A percentile compares a stretch with the other conserved stretches of the same genome.
Conservation (phyloP, 805 yeast species). For the Phaffomyces opuntiae region DNA sequence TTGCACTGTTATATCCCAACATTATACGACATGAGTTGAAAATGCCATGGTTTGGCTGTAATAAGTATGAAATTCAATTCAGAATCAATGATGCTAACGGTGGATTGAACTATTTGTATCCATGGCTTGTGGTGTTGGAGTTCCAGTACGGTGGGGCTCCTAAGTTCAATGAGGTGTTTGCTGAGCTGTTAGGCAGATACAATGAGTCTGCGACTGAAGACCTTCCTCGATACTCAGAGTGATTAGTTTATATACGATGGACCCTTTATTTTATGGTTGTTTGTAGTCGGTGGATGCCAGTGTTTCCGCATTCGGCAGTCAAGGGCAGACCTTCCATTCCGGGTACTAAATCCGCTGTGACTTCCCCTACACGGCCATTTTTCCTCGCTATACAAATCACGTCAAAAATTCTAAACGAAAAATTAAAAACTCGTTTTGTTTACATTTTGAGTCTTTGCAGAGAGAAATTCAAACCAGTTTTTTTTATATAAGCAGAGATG, state of each 20-base stretch:
- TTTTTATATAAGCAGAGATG: slow-evolving; percentile 8
- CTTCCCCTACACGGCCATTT: neutral
- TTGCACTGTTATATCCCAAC: slow-evolving; percentile 30
- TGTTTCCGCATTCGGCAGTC: slow-evolving; percentile 6
- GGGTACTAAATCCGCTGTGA: neutral
- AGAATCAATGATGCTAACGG: slow-evolving; percentile 27
- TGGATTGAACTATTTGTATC: slow-evolving; percentile 30
- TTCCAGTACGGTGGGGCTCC: slow-evolving; percentile 45
- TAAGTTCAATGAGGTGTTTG: slow-evolving; percentile 31
- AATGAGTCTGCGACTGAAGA: slow-evolving; percentile 27
- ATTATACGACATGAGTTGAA: slow-evolving; percentile 30
- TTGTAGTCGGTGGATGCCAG: too few species aligned
- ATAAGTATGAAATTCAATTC: slow-evolving; percentile 39
- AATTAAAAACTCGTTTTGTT: too few species aligned
- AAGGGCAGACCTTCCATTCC: neutral
- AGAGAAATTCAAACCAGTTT: neutral
- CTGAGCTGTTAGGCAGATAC: slow-evolving; percentile 30
- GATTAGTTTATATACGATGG: neutral
- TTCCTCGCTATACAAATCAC: neutral
- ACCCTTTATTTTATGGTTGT: too few species aligned
- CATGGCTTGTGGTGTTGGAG: slow-evolving; percentile 30
- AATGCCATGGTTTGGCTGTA: slow-evolving; percentile 50
- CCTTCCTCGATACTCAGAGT: slow-evolving; percentile 34
- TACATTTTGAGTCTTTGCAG: too few species aligned
- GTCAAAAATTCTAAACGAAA: too few species aligned